These are phyloP conservation scores for Saccharum spontaneum DNA, from an alignment of 176 grass and related monocot species.

Conservation along the genomic window DNA sequence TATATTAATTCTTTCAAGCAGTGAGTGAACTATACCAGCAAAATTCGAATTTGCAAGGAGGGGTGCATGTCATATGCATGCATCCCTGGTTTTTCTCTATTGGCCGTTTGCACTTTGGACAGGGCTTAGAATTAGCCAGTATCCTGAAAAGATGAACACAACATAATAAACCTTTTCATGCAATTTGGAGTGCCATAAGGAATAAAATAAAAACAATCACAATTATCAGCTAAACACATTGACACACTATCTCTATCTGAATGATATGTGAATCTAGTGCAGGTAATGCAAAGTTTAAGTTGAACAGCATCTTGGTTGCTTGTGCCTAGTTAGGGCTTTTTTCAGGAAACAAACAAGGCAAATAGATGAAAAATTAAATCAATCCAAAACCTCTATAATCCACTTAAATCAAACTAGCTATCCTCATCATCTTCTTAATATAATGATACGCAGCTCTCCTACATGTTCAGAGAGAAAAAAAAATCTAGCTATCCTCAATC, in stretches of 20 bases:
- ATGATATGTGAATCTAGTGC: background rate
- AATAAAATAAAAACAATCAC: background rate
- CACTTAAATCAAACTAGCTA: background rate
- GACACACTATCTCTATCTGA: background rate
- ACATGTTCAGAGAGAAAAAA: background rate
- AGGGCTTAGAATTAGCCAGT: slow-evolving; percentile 97
- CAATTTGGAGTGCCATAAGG: slow-evolving; percentile 25
- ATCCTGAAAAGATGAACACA: slow-evolving; percentile 63
- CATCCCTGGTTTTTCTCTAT: slow-evolving; percentile 99
- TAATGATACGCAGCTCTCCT: background rate
- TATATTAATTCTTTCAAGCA: slow-evolving; percentile 23
- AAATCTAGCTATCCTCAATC: background rate
- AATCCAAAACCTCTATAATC: background rate
- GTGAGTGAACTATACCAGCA: slow-evolving; percentile 69
- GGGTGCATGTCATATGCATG: slow-evolving; percentile 97
- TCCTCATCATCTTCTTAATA: background rate
- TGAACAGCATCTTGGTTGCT: background rate
- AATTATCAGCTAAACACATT: slow-evolving; percentile 18
- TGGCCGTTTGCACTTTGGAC: slow-evolving; percentile 91
- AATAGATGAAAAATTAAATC: slow-evolving; percentile 1
- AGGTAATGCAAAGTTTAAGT: background rate
- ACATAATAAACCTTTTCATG: slow-evolving; percentile 32
- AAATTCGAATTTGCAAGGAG: slow-evolving; percentile 96
- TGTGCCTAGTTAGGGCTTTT: background rate
- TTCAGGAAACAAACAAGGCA: background rate